These are phyloP conservation scores for Boletus vinaceobasis DNA, from an alignment of 768 basidiomycete genomes.

Conservation along the genomic window DNA sequence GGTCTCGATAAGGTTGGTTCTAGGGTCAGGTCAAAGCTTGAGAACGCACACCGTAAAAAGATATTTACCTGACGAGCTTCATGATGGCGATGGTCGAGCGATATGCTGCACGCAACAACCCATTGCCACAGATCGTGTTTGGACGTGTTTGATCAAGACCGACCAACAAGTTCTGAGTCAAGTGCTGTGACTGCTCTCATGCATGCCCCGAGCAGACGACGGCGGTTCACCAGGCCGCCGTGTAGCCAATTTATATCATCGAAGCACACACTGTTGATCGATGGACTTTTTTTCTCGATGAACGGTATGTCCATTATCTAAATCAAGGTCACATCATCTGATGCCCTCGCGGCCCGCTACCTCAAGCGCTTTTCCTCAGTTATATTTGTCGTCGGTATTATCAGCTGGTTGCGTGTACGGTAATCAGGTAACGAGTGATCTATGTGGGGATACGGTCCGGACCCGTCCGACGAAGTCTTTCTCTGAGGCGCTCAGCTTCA, in stretches of 20 bases:
- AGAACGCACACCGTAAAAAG: background rate
- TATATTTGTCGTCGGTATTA: background rate
- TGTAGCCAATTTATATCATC: background rate
- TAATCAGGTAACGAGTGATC: background rate
- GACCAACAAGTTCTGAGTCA: no score
- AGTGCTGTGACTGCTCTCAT: no score
- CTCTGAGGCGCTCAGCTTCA: background rate
- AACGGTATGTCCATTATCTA: background rate
- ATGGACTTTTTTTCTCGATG: background rate
- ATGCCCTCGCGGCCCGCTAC: background rate
- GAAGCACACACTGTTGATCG: background rate
- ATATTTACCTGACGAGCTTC: slow-evolving; percentile 78
- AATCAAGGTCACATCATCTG: background rate
- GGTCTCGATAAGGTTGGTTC: background rate
- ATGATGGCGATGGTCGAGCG: slow-evolving; percentile 41
- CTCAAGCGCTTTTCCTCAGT: background rate
- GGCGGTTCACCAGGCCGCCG: no score
- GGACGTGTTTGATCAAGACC: slow-evolving; percentile 15
- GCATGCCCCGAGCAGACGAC: no score
- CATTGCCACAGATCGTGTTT: slow-evolving; percentile 21
- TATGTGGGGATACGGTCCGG: background rate
- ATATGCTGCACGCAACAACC: slow-evolving; percentile 12
- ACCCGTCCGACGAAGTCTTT: background rate
- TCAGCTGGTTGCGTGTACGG: background rate
- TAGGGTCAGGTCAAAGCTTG: slow-evolving; percentile 2